Conservation (phyloP, 495 filamentous ascomycete species). For the Rostrohypoxylon terebratum region DNA sequence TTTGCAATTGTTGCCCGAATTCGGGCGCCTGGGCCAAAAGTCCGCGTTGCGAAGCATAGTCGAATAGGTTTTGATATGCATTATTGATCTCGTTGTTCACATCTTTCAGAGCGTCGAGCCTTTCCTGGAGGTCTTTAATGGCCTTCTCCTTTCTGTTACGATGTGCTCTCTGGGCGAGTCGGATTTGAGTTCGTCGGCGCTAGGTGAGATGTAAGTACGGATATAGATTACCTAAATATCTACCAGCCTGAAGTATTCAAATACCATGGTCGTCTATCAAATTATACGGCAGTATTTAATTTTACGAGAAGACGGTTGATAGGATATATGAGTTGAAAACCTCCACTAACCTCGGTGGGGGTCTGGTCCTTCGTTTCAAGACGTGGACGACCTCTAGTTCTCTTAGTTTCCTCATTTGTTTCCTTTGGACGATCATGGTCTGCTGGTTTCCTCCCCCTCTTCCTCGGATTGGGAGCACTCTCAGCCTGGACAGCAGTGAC, state of each 20-base stretch:
- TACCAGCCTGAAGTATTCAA: slow-evolving; percentile 5
- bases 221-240: slow-evolving; percentile 8
- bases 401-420: slow-evolving; percentile 61
- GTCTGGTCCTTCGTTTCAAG: slow-evolving; percentile 77
- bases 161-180: slow-evolving; percentile 86
- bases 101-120: slow-evolving; percentile 72
- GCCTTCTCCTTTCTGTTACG: slow-evolving; percentile 85
- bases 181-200: slow-evolving; percentile 88
- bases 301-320: neutral
- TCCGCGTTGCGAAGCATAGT: slow-evolving; percentile 64
- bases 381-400: slow-evolving; percentile 73
- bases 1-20: slow-evolving; percentile 59
- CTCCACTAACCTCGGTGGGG: slow-evolving; percentile 61
- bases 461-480: slow-evolving; percentile 35
- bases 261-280: neutral
- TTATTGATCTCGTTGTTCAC: slow-evolving; percentile 80
- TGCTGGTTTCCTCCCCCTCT: slow-evolving; percentile 44
- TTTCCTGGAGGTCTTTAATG: slow-evolving; percentile 76
- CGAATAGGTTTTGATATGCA: slow-evolving; percentile 76
- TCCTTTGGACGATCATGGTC: slow-evolving; percentile 32
- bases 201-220: slow-evolving; percentile 52
- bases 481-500: slow-evolving; percentile 5
- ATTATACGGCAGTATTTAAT: neutral
- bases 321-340: slow-evolving; percentile 11
- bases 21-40: slow-evolving; percentile 64